phyloP scores from a whole-genome alignment of 768 basidiomycete species.

The Boletellus emodensis region DNA sequence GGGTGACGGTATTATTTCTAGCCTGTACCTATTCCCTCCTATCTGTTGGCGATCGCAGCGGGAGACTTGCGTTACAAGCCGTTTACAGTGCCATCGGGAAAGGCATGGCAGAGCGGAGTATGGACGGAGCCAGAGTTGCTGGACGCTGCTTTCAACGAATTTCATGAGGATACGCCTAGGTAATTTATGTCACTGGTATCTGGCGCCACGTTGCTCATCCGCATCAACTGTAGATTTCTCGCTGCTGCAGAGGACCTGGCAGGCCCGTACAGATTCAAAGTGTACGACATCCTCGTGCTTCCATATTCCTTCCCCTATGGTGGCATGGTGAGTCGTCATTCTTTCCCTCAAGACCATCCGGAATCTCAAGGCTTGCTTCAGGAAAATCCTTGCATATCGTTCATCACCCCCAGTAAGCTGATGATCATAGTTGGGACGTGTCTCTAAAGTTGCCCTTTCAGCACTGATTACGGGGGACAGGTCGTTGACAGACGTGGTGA shows the following conservation, averaged over 20 bases:
- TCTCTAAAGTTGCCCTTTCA: slow-evolving; percentile 13
- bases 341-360: not conserved
- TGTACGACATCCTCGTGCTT: slow-evolving; percentile 85
- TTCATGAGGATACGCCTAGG: slow-evolving; percentile 80
- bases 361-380: slow-evolving; percentile 23
- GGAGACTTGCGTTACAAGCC: slow-evolving; percentile 76
- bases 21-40: slow-evolving; percentile 86
- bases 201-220: not conserved
- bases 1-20: slow-evolving; percentile 27
- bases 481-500: slow-evolving; percentile 81
- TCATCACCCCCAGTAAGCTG: slow-evolving; percentile 76
- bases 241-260: slow-evolving; percentile 67
- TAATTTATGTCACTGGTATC: slow-evolving; percentile 21
- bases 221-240: slow-evolving; percentile 52
- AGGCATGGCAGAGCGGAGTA: slow-evolving; percentile 76
- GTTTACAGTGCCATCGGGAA: slow-evolving; percentile 57
- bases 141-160: slow-evolving; percentile 80
- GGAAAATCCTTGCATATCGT: slow-evolving; percentile 89
- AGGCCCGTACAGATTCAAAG: slow-evolving; percentile 74
- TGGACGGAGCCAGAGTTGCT: slow-evolving; percentile 90
- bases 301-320: slow-evolving; percentile 94
- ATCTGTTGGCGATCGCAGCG: slow-evolving; percentile 84
- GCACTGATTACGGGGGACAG: slow-evolving; percentile 87
- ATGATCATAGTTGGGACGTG: not conserved
- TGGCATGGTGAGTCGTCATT: slow-evolving; percentile 55